Base-by-base conservation (phyloP, 192 early-diverging fungal genomes). In the Umbelopsis sp. region DNA sequence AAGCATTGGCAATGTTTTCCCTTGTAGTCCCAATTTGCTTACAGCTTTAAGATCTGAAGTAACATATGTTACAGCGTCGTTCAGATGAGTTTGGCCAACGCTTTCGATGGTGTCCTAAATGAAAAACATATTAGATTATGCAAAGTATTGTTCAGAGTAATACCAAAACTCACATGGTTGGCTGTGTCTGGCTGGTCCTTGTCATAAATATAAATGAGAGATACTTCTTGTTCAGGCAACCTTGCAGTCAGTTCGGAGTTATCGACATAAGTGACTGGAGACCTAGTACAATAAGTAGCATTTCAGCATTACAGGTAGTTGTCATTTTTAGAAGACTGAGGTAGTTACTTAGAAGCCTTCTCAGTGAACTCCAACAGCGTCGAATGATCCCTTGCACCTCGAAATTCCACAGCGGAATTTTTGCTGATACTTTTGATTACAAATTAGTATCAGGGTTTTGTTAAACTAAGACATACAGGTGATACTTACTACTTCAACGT, bases 401-500 rank as follows among this genome's bases (percentile, higher is more conserved):
- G 67, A 64, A 77, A 88, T 44, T 82, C 82, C 4, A 72, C 66
- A 7, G 49, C 22, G n/a, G 77, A 70, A 30, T 79, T 79, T 52
- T 77, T 82, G 22, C 37, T 11, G 58, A 81, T 82, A 27, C 78
- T 80, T 12, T 41, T 55, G 6, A 74, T 1, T 18, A 13, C 7
- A 18, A 30, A 18, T 35, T 16, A 61, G 55, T 61, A 6, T 20
- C 25, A 25, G 0, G 8, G 10, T 22, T 0, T 23, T 3, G 6
- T n/a, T 4, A 52, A 4, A 4, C 49, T 9, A n/a, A 21, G 53
- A 64, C 81, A 71, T 67, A 72, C 72, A 69, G 53, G 33, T 27
- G 53, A n/a, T 58, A 69, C 53, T 71, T 90, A 86, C 78, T 90
- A 87, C 71, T 86, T 88, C 55, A 98, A 82, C 12, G 95, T 96